These are phyloP conservation scores for Moelleriella libera DNA, from an alignment of 2,329 filamentous ascomycete genomes.

Conservation along the genomic window DNA sequence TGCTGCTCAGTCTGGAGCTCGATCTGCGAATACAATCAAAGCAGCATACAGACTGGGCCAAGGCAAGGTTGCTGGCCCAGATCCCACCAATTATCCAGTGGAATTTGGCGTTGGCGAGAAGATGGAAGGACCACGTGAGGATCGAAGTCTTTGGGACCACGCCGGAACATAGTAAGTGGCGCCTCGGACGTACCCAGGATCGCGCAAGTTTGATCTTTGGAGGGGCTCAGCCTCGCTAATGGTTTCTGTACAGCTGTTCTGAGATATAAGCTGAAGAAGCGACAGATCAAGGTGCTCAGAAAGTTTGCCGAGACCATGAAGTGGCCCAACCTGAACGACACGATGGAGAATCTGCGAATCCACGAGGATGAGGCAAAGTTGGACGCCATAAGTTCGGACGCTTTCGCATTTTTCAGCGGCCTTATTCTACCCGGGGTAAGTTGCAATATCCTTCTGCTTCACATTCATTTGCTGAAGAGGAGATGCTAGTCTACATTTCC, in stretches of 20 bases:
- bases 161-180: slow-evolving; percentile 31
- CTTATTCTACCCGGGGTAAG: slow-evolving; percentile 56
- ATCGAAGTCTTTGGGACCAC: slow-evolving; percentile 45
- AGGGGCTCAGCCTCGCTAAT: neutral
- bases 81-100: slow-evolving; percentile 59
- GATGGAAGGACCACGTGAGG: slow-evolving; percentile 58
- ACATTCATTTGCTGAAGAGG: neutral
- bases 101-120: slow-evolving; percentile 58
- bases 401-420: slow-evolving; percentile 66
- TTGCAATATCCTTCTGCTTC: neutral
- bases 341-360: slow-evolving; percentile 47
- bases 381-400: slow-evolving; percentile 50
- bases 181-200: too few species aligned
- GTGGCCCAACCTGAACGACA: slow-evolving; percentile 59
- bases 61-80: slow-evolving; percentile 47
- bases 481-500: slow-evolving; percentile 40
- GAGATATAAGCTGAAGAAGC: slow-evolving; percentile 48
- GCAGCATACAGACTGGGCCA: slow-evolving; percentile 46
- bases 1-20: slow-evolving; percentile 60
- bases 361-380: slow-evolving; percentile 43
- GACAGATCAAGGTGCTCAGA: slow-evolving; percentile 54
- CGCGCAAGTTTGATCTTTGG: too few species aligned
- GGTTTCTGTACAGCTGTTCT: slow-evolving; percentile 34
- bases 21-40: slow-evolving; percentile 54
- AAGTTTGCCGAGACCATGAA: slow-evolving; percentile 60